phyloP scores from a whole-genome alignment of 257 asterid genomes.

The Rubia yunnanensis region DNA sequence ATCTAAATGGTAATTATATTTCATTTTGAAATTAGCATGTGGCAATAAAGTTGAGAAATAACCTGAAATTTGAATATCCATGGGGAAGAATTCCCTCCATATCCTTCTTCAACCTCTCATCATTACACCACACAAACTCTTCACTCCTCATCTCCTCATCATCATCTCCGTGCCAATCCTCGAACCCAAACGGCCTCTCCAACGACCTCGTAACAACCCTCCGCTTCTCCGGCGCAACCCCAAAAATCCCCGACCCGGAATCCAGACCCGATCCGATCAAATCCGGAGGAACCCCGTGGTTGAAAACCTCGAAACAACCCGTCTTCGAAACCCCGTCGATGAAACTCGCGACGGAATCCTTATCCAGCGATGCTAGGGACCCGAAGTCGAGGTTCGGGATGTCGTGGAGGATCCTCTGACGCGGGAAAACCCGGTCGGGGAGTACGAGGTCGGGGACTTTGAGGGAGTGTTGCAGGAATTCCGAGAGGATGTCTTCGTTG shows the following conservation, averaged over 20 bases:
- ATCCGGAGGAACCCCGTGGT: conserved; percentile 60
- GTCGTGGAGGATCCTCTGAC: conserved; percentile 37
- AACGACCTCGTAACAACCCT: conserved; percentile 32
- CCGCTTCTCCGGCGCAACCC: conserved; percentile 46
- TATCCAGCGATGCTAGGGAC: conserved; percentile 16
- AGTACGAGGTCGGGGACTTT: conserved; percentile 68
- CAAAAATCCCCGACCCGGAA: conserved; percentile 45
- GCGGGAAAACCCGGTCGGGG: conserved; percentile 66
- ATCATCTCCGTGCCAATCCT: conserved; percentile 58
- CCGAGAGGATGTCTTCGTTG: conserved; percentile 58
- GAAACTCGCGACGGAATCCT: conserved; percentile 18
- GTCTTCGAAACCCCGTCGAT: conserved; percentile 29
- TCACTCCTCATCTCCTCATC: conserved; percentile 47
- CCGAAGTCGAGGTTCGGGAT: conserved; percentile 49
- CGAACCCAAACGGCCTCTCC: conserved; percentile 63
- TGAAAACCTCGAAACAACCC: conserved; percentile 69
- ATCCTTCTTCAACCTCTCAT: conserved; percentile 32
- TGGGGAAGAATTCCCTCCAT: conserved; percentile 86
- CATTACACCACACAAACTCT: conserved; percentile 72
- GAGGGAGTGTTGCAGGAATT: conserved; percentile 54
- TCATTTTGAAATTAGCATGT: no score
- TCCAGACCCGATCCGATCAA: conserved; percentile 35
- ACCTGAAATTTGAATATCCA: conserved; percentile 84
- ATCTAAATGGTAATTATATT: no score
- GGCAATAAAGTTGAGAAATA: neutral